Base-by-base conservation (phyloP, 805 yeast species). In the Ogataea paradorogensis region DNA sequence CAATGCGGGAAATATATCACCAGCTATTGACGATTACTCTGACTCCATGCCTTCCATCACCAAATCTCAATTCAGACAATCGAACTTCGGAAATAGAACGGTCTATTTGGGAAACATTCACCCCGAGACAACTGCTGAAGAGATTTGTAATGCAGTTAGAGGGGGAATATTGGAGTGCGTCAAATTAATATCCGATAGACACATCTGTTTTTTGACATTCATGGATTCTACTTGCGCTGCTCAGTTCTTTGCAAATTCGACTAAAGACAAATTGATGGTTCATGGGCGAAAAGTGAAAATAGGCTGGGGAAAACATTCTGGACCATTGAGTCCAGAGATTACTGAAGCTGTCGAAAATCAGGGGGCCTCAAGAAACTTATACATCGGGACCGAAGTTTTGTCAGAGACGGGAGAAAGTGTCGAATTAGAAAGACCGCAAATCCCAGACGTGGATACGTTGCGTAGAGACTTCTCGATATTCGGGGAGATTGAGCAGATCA, bases 401-500 rank as follows among this genome's bases (percentile, higher is more conserved):
- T 61, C 61, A 37, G 56, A 40, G 33, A 50, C 51, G 9, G 51
- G 50, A 18, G 63, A 60, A 46, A 66, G 63, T 9, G 54, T 56
- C 20, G 65, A 58, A 29, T 8, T 8, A 4, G 40, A 53, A 25
- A 13, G 23, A 51, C 54, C 13, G 53, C 52, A 18, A 52, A 50
- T 76, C 25, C 83, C 82, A 13, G 53, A 58, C 33, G 82, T 74
- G 43, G 66, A 63, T 1, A 67, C 67, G 15, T 58, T 84, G 26
- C 67, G 89, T 39, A 48, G 58, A 4, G 91, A 84, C 57, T 84
- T 84, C 46, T 60, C 70, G 4, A 58, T 59, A 13, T 84, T 77
- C 65, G 95, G 95, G 9, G 82, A 74, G 15, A 66, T 83, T 55
- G 95, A 84, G 59, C 93, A 84, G 56, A 79, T 84, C 42, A 84